Conservation (phyloP, 306 rosid species). For the Elaeagnus macrophylla region DNA sequence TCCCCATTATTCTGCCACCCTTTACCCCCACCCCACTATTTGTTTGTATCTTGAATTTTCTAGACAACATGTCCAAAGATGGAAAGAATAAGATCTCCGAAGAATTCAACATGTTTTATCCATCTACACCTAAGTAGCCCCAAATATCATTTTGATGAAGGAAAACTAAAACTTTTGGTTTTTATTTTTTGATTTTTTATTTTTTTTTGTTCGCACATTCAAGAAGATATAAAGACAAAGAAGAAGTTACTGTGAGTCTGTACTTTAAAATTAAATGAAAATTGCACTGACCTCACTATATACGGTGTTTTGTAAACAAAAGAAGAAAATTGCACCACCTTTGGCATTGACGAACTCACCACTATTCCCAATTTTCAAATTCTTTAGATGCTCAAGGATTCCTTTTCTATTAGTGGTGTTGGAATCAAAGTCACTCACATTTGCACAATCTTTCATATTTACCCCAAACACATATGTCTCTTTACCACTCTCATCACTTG, state of each 20-base stretch:
- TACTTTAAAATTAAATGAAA: background rate
- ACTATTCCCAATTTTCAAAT: slow-evolving; percentile 35
- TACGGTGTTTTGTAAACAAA: background rate
- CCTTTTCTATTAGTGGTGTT: slow-evolving; percentile 10
- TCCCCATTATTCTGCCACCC: background rate
- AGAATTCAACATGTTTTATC: background rate
- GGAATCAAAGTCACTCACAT: slow-evolving; percentile 15
- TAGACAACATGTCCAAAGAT: too few species aligned
- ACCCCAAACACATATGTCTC: slow-evolving; percentile 32
- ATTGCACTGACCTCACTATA: background rate
- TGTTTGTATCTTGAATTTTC: background rate
- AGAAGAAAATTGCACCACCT: slow-evolving; percentile 1
- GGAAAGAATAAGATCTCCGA: background rate
- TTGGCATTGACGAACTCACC: slow-evolving; percentile 26
- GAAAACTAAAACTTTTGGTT: background rate
- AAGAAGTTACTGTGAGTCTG: background rate
- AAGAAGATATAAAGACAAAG: background rate
- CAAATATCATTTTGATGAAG: background rate
- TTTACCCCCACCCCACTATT: background rate
- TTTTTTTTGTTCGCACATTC: too few species aligned
- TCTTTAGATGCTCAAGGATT: slow-evolving; percentile 34
- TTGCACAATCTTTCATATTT: slow-evolving; percentile 13
- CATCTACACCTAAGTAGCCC: background rate
- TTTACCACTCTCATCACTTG: slow-evolving; percentile 16
- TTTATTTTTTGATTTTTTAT: too few species aligned